Percentiles rank a stretch among this genome's conserved stretches.
Evolutionary conservation across 768 basidiomycete genomes (phyloP).

Genomic region (Boletus huronensis): DNA sequence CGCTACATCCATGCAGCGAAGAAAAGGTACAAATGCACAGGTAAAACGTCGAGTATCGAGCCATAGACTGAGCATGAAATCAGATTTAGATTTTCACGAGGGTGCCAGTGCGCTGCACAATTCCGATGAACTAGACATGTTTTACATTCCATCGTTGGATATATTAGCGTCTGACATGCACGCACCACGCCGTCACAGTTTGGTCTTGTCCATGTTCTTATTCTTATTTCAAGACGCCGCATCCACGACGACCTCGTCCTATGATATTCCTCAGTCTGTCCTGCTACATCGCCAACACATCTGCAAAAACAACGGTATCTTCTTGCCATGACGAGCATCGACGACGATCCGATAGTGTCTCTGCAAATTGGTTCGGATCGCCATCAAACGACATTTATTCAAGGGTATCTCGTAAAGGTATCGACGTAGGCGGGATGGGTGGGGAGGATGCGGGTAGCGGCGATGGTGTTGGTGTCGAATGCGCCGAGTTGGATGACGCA

Average conservation of each 20-base stretch:
- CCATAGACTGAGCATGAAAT: too few relatives aligned
- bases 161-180: not conserved
- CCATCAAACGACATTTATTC: not conserved
- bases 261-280: not conserved
- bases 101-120: too few relatives aligned
- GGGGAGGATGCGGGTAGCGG: not conserved
- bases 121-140: not conserved
- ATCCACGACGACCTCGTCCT: not conserved
- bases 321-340: not conserved
- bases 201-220: not conserved
- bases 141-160: not conserved
- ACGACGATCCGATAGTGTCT: constrained; percentile 1
- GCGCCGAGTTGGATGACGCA: constrained; percentile 16
- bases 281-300: constrained; percentile 6
- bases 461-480: constrained; percentile 14
- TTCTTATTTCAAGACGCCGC: not conserved
- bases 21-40: too few relatives aligned
- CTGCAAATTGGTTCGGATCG: constrained; percentile 16
- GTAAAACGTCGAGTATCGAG: too few relatives aligned
- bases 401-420: constrained; percentile 2
- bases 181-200: not conserved
- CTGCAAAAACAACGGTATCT: constrained; percentile 5
- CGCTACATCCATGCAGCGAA: too few relatives aligned
- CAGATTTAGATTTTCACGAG: too few relatives aligned
- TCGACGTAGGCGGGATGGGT: constrained; percentile 8